A percentile compares a stretch with the other conserved stretches of the same genome.
These are phyloP conservation scores for Globisporangium paroecandrum DNA, from an alignment of 352 stramenopile genomes.

Conservation along the genomic window DNA sequence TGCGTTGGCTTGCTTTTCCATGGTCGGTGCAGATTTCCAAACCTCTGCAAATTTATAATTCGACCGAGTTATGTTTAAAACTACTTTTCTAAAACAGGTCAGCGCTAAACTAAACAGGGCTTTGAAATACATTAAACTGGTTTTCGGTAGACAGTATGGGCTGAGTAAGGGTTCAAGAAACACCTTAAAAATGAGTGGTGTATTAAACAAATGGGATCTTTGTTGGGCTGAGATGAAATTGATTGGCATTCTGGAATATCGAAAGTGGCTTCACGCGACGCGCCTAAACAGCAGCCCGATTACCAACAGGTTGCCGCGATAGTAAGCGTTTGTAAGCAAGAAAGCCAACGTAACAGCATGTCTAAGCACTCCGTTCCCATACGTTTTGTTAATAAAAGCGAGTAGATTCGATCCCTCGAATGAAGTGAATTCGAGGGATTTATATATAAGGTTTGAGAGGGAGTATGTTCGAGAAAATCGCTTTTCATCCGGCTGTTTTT, in stretches of 20 bases:
- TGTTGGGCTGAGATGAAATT: not conserved
- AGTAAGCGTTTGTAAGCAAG: too few species aligned
- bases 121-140: too few species aligned
- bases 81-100: not conserved
- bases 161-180: not conserved
- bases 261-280: not conserved
- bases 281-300: not conserved
- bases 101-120: not conserved
- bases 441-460: not conserved
- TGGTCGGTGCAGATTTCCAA: not conserved
- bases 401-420: too few species aligned
- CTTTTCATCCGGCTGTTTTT: not conserved
- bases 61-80: not conserved
- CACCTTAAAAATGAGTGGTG: not conserved
- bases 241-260: conserved; percentile 9
- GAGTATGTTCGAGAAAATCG: not conserved
- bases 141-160: too few species aligned
- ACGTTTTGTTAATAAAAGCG: too few species aligned
- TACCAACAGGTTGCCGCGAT: not conserved
- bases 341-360: too few species aligned
- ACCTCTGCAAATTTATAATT: not conserved
- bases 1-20: not conserved
- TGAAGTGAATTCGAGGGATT: too few species aligned
- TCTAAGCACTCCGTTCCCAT: too few species aligned
- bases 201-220: conserved; percentile 5